Percentiles rank a stretch among this genome's conserved stretches.
These are phyloP conservation scores for Aspergillus sp. DNA, from an alignment of 2,329 filamentous ascomycete species.

Conservation along the genomic window DNA sequence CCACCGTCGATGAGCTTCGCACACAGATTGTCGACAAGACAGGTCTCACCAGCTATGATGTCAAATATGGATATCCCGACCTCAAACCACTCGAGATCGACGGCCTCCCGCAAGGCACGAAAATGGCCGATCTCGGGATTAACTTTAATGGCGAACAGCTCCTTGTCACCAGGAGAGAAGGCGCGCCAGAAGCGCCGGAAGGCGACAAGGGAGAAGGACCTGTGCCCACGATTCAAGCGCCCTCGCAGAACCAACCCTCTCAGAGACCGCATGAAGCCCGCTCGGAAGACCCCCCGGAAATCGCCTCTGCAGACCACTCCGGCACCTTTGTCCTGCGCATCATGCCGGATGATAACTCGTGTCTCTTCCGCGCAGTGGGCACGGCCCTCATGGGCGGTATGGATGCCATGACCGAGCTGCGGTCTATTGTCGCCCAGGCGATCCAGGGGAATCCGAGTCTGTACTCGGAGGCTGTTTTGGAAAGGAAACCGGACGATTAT, in stretches of 20 bases:
- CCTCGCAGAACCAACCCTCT: slow-evolving; percentile 25
- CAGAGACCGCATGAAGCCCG: slow-evolving; percentile 33
- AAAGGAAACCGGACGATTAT: slow-evolving; percentile 63
- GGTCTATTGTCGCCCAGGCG: slow-evolving; percentile 65
- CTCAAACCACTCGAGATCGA: slow-evolving; percentile 54
- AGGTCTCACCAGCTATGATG: slow-evolving; percentile 55
- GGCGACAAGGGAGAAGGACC: slow-evolving; percentile 7
- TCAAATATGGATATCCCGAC: slow-evolving; percentile 81
- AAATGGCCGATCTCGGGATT: slow-evolving; percentile 48
- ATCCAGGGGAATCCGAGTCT: slow-evolving; percentile 64
- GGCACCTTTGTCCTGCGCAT: slow-evolving; percentile 66
- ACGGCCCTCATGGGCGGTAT: slow-evolving; percentile 62
- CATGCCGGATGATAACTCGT: slow-evolving; percentile 95
- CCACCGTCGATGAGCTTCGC: slow-evolving; percentile 39
- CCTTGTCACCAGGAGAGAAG: slow-evolving; percentile 47
- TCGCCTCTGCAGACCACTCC: slow-evolving; percentile 47
- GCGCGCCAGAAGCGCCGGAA: slow-evolving; percentile 4
- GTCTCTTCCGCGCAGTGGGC: slow-evolving; percentile 83
- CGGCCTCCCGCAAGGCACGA: slow-evolving; percentile 40
- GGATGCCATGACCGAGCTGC: slow-evolving; percentile 61
- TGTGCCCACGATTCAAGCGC: slow-evolving; percentile 4
- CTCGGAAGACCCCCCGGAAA: slow-evolving; percentile 52
- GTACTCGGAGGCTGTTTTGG: slow-evolving; percentile 69
- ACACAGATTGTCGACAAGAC: slow-evolving; percentile 48
- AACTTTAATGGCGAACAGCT: slow-evolving; percentile 61